Evolutionary conservation across 768 basidiomycete species (phyloP).

Genomic region (Pleurotus platypus): DNA sequence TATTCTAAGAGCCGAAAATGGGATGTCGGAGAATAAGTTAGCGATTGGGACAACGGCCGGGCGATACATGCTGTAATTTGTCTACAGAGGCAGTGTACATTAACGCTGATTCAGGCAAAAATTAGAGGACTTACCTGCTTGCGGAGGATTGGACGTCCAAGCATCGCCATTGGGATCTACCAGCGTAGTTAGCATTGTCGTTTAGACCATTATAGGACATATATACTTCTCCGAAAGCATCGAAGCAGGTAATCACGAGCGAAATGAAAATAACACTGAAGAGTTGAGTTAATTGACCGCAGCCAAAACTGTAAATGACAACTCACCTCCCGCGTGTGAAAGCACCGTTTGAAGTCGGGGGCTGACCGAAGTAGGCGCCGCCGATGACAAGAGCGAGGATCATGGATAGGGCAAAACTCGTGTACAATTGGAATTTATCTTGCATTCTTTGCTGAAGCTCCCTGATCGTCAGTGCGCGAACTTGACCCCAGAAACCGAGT

Average conservation of each 20-base stretch:
- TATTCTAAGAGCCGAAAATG: slow-evolving; percentile 59
- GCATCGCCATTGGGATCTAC: slow-evolving; percentile 73
- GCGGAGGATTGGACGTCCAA: slow-evolving; percentile 71
- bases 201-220: slow-evolving; percentile 2
- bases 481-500: slow-evolving; percentile 72
- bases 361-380: slow-evolving; percentile 70
- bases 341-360: slow-evolving; percentile 70
- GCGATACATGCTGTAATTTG: slow-evolving; percentile 61
- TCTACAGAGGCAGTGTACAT: slow-evolving; percentile 25
- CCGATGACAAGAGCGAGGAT: slow-evolving; percentile 68
- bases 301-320: not conserved
- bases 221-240: slow-evolving; percentile 67
- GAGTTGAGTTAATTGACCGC: not conserved
- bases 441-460: slow-evolving; percentile 75
- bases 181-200: slow-evolving; percentile 38
- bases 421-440: slow-evolving; percentile 74
- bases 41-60: slow-evolving; percentile 64
- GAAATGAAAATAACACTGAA: slow-evolving; percentile 65
- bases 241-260: slow-evolving; percentile 62
- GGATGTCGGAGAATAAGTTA: slow-evolving; percentile 66
- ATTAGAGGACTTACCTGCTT: slow-evolving; percentile 43
- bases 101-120: not conserved
- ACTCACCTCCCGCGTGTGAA: slow-evolving; percentile 77
- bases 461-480: slow-evolving; percentile 62
- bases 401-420: slow-evolving; percentile 59